Evolutionary conservation across 2,329 filamentous ascomycete species (phyloP), one percentile per base, ranked within the genome.

Genomic region (Raffaelea albimanens): DNA sequence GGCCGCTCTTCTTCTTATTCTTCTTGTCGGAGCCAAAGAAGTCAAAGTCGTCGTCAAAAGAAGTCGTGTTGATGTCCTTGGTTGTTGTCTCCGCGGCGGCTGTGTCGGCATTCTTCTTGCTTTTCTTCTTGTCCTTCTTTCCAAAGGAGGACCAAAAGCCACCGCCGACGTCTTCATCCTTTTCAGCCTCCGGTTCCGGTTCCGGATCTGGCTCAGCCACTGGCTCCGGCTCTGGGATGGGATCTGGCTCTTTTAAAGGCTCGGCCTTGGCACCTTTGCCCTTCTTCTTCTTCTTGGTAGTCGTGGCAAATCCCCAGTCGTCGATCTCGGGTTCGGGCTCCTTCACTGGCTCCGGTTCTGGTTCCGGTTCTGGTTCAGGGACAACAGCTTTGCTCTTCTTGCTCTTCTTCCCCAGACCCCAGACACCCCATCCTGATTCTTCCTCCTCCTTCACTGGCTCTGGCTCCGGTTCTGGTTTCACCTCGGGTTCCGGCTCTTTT

Each of bases 361-460:
- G 43, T 23, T 49, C 40, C 3, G 42, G 44, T 8, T 49, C 40
- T 5, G 43, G 47, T 7, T 46, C 48, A 13, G 42, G 41, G 16
- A n/a, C 33, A 13, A 16, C 41, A 2, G 20, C 19, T 14, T 58
- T 55, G 55, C 62, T 61, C 50, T 69, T 70, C 56, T 69, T 68
- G 45, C 66, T 70, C 55, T 70, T 69, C 53, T 67, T 68, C 50
- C 70, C 68, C 44, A 64, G 57, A 44, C 65, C 64, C 53, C 59
- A 62, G 62, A 67, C 70, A 51, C 59, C 67, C 69, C 65, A 72
- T 43, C 63, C 61, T 19, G 63, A 14, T n/a, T 53, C 52, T 18
- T 51, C 52, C 23, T 55, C 50, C 21, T 55, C 52, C 3, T 50
- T 34, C 29, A 52, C 52, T 0, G 42, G 20, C 14, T 47, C 40